Base-by-base conservation (phyloP, 1,139 yeast genomes). In the Taphrina betulina region DNA sequence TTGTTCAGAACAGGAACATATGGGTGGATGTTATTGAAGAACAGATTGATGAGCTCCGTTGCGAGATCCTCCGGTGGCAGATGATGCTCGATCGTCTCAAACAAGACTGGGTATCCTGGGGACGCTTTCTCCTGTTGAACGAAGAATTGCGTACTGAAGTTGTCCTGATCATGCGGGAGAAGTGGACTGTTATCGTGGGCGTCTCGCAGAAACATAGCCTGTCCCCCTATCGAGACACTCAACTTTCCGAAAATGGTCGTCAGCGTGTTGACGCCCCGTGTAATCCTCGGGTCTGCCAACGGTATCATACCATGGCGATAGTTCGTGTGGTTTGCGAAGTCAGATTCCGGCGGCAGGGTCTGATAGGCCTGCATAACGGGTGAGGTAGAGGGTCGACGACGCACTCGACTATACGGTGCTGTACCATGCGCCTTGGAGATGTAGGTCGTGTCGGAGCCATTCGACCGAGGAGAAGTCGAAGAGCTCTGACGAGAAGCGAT, bases 51-150 rank as follows among this genome's bases (percentile, higher is more conserved):
- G 29, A 52, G 33, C 14, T 33, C 40, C 17, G 29, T 26, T 7
- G 50, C 56, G 23, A 52, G 43, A 29, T 52, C 56, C 16, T 35
- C 50, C 10, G 36, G 19, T n/a, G 55, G 55, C 10, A 52, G 42
- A n/a, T 2, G 22, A 5, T 29, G 24, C 22, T 33, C 54, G 33
- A 50, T 40, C 22, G 38, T 46, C 12, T 50, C 54, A n/a, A 29
- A 42, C 2, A 31, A 29, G 24, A 50, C 41, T 14, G 54, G 54
- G 23, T 17, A 50, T 5, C 28, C 46, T 14, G 45, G 22, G 10
- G 31, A 16, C 14, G 20, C 40, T n/a, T 26, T 26, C 7, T 23
- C 44, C 14, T 28, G 10, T 16, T 22, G 22, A 3, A 38, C 37
- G 5, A 20, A 35, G 19, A 50, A 23, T 5, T 42, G 40, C 41